Conservation (phyloP, 805 yeast genomes). For the Cephaloascus albidus region DNA sequence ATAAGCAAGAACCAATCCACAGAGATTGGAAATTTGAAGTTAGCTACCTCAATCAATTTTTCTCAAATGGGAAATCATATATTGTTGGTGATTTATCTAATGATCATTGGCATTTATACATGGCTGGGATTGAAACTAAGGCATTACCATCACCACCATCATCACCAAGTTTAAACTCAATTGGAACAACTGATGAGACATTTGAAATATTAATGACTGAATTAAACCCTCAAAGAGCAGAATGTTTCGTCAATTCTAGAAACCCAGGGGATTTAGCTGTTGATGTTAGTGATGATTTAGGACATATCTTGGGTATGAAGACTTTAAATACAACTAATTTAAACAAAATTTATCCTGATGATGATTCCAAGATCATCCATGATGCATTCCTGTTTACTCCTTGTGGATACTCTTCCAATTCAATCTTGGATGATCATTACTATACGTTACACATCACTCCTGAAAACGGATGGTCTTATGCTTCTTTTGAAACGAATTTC, state of each 20-base stretch:
- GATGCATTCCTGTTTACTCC: conserved; percentile 92
- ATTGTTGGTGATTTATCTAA: conserved; percentile 72
- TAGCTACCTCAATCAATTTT: conserved; percentile 53
- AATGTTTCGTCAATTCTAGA: conserved; percentile 35
- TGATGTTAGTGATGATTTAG: conserved; percentile 53
- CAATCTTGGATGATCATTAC: conserved; percentile 51
- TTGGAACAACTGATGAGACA: conserved; percentile 48
- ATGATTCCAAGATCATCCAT: conserved; percentile 34
- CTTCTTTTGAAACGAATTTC: conserved; percentile 88
- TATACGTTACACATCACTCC: conserved; percentile 93
- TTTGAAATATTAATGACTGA: conserved; percentile 90
- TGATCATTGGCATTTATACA: conserved; percentile 88
- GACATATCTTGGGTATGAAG: conserved; percentile 69
- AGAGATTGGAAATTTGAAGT: conserved; percentile 81
- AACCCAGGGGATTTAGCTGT: conserved; percentile 22
- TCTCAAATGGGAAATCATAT: conserved; percentile 53
- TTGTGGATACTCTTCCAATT: conserved; percentile 91
- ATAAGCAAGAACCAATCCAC: conserved; percentile 73
- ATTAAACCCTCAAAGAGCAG: conserved; percentile 46
- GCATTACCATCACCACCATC: neutral
- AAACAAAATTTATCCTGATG: conserved; percentile 39
- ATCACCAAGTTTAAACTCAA: neutral
- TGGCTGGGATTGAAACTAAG: conserved; percentile 34
- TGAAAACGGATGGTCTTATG: conserved; percentile 89
- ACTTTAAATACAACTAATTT: conserved; percentile 59